These are phyloP conservation scores for Thinopyrum obtusiflorum DNA, from an alignment of 202 grass and related monocot species.

Conservation along the genomic window DNA sequence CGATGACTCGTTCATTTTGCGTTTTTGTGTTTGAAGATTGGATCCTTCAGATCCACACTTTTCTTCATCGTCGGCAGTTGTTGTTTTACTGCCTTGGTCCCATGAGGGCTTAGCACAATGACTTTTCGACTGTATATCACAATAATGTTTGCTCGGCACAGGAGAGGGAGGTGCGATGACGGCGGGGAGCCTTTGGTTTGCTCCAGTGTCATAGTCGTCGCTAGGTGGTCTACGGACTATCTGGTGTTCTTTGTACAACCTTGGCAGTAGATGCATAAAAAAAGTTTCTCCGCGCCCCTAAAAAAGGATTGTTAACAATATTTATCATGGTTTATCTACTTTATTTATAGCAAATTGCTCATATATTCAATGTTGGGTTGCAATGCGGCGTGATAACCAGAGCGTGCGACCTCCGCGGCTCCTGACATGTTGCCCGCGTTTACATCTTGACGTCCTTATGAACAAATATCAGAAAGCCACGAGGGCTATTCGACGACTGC, in stretches of 20 bases:
- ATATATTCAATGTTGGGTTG: background rate
- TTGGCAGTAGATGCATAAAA: background rate
- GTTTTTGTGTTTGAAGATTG: background rate
- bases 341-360: background rate
- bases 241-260: background rate
- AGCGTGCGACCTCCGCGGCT: background rate
- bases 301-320: background rate
- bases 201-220: no score
- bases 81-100: background rate
- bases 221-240: background rate
- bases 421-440: background rate
- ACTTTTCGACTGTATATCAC: background rate
- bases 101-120: background rate
- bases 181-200: background rate
- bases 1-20: background rate
- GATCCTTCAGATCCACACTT: background rate
- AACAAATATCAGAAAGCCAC: background rate
- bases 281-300: background rate
- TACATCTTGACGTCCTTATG: background rate
- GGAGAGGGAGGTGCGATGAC: background rate
- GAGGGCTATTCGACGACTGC: background rate
- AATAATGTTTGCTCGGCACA: background rate
- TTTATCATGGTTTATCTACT: background rate
- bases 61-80: background rate
- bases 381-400: background rate